These are phyloP conservation scores for Starmerella apicola DNA, from an alignment of 805 yeast species.

Conservation along the genomic window DNA sequence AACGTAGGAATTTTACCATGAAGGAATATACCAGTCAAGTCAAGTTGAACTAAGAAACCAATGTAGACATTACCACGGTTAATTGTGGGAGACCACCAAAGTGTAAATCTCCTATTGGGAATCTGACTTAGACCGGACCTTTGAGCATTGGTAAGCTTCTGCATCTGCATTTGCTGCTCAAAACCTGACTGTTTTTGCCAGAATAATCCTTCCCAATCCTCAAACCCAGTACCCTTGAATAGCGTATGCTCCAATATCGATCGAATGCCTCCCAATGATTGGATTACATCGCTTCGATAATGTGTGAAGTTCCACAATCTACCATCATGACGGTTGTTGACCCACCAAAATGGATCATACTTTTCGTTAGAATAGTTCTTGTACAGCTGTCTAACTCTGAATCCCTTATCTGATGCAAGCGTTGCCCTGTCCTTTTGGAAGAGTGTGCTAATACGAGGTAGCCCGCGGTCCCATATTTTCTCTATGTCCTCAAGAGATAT, in stretches of 20 bases:
- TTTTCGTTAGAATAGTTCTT: constrained; percentile 59
- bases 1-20: constrained; percentile 98
- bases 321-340: constrained; percentile 85
- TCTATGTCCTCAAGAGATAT: constrained; percentile 87
- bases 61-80: constrained; percentile 96
- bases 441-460: constrained; percentile 88
- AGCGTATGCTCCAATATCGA: constrained; percentile 89
- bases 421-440: constrained; percentile 94
- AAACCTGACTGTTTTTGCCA: constrained; percentile 98
- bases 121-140: constrained; percentile 93
- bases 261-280: constrained; percentile 94
- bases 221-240: constrained; percentile 94
- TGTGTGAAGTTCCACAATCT: constrained; percentile 87
- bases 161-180: constrained; percentile 89
- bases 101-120: constrained; percentile 90
- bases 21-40: constrained; percentile 87
- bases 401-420: constrained; percentile 88
- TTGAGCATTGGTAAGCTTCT: constrained; percentile 93
- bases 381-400: constrained; percentile 69
- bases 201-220: constrained; percentile 95
- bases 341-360: constrained; percentile 94
- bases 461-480: constrained; percentile 91
- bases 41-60: constrained; percentile 91
- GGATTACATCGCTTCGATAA: constrained; percentile 89
- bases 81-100: constrained; percentile 99